Evolutionary conservation across 2,329 filamentous ascomycete species (phyloP).

Genomic region (Diaporthe destruens): DNA sequence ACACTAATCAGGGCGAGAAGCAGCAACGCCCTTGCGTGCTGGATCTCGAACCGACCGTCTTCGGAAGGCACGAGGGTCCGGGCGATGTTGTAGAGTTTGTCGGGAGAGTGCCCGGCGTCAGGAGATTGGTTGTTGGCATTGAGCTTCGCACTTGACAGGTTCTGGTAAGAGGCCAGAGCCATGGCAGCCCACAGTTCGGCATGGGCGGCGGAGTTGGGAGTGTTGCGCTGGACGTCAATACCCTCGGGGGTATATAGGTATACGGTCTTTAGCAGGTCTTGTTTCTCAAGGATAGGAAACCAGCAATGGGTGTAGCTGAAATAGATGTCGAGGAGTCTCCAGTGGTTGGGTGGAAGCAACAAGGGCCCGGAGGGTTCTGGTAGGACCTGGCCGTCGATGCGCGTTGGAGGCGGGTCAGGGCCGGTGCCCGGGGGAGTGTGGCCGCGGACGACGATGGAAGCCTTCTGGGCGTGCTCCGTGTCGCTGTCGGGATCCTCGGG

Average conservation of each 20-base stretch:
- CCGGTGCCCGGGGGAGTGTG: slow-evolving; percentile 1
- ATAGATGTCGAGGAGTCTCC: slow-evolving; percentile 76
- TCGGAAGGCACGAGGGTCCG: slow-evolving; percentile 62
- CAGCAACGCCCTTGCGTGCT: slow-evolving; percentile 68
- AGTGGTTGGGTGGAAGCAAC: slow-evolving; percentile 65
- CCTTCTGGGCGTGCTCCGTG: slow-evolving; percentile 43
- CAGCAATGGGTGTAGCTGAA: slow-evolving; percentile 82
- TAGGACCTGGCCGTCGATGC: not conserved
- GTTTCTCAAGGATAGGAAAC: slow-evolving; percentile 80
- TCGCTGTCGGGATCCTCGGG: slow-evolving; percentile 50
- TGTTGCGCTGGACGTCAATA: slow-evolving; percentile 44
- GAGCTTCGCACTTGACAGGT: slow-evolving; percentile 50
- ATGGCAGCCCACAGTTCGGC: slow-evolving; percentile 72
- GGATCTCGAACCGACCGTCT: slow-evolving; percentile 61
- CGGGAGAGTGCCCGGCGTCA: slow-evolving; percentile 47
- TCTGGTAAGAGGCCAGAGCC: slow-evolving; percentile 69
- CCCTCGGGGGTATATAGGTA: slow-evolving; percentile 57
- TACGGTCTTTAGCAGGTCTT: slow-evolving; percentile 66
- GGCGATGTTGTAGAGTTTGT: slow-evolving; percentile 64
- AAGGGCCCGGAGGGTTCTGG: not conserved
- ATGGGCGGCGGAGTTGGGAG: slow-evolving; percentile 55
- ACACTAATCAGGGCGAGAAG: slow-evolving; percentile 74
- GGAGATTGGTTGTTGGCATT: slow-evolving; percentile 38
- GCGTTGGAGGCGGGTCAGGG: slow-evolving; percentile 9
- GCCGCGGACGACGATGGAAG: slow-evolving; percentile 8